phyloP scores from a whole-genome alignment of 2,329 filamentous ascomycete genomes.

The Aureobasidium lini region DNA sequence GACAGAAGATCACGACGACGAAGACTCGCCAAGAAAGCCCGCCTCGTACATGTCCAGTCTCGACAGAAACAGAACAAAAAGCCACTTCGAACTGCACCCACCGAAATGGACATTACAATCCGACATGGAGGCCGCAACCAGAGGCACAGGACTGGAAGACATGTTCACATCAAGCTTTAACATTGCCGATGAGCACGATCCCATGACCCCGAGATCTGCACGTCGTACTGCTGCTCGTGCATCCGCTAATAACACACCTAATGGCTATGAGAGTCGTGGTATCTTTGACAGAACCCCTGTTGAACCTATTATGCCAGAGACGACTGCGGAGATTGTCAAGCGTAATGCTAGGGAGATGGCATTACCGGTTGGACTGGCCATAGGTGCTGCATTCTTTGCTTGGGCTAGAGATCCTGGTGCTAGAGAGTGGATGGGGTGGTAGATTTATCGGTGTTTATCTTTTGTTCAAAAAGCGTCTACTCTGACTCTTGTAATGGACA shows the following conservation, averaged over 20 bases:
- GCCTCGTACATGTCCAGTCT: background rate
- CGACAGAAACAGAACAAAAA: slow-evolving; percentile 10
- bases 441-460: no score
- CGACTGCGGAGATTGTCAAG: background rate
- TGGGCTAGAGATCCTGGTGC: slow-evolving; percentile 5
- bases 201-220: background rate
- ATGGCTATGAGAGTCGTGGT: background rate
- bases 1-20: background rate
- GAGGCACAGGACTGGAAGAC: slow-evolving; percentile 17
- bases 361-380: background rate
- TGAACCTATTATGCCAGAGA: background rate
- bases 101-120: slow-evolving; percentile 12
- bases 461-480: no score
- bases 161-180: slow-evolving; percentile 16
- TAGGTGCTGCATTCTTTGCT: background rate
- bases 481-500: no score
- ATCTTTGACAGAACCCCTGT: background rate
- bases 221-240: background rate
- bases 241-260: background rate
- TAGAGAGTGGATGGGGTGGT: slow-evolving; percentile 1
- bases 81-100: slow-evolving; percentile 9
- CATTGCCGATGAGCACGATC: slow-evolving; percentile 11
- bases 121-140: slow-evolving; percentile 12
- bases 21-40: background rate
- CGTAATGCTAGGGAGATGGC: slow-evolving; percentile 6